Conservation (phyloP, 2,329 filamentous ascomycete species). For the Chrysoporthe puriensis region DNA sequence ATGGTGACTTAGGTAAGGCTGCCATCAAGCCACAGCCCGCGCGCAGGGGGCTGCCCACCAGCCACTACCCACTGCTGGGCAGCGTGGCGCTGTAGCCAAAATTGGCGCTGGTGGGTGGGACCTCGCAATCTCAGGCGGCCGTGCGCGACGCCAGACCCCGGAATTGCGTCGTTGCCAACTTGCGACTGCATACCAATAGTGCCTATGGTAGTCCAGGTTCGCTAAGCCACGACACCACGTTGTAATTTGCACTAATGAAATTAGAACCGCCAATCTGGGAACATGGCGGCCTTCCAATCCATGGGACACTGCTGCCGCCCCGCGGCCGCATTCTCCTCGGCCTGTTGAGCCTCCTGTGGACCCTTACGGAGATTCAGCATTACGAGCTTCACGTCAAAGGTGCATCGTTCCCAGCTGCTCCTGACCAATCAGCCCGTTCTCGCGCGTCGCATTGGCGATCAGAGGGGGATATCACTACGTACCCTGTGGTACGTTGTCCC, state of each 20-base stretch:
- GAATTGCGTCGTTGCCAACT: not conserved
- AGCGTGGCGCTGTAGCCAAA: not conserved
- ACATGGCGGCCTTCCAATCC: not conserved
- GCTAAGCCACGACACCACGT: slow-evolving; percentile 17
- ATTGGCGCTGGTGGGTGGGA: not conserved
- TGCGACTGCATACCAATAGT: slow-evolving; percentile 1
- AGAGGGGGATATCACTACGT: not conserved
- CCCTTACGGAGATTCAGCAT: not conserved
- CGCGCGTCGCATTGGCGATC: not conserved
- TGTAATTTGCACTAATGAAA: slow-evolving; percentile 15
- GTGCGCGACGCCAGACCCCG: not conserved
- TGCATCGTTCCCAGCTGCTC: not conserved
- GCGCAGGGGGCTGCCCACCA: not conserved
- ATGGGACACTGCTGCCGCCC: not conserved
- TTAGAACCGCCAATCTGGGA: slow-evolving; percentile 15
- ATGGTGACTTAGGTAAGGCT: not conserved
- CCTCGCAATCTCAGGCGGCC: not conserved
- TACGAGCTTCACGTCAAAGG: slow-evolving; percentile 4
- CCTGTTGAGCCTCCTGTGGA: not conserved
- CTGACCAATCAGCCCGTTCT: not conserved
- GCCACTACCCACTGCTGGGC: slow-evolving; percentile 1
- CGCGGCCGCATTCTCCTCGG: not conserved
- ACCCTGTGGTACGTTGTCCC: not conserved
- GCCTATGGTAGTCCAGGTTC: not conserved
- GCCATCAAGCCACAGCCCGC: not conserved